These are phyloP conservation scores for Diaporthe sp. DNA, from an alignment of 2,329 filamentous ascomycete species.

Conservation along the genomic window DNA sequence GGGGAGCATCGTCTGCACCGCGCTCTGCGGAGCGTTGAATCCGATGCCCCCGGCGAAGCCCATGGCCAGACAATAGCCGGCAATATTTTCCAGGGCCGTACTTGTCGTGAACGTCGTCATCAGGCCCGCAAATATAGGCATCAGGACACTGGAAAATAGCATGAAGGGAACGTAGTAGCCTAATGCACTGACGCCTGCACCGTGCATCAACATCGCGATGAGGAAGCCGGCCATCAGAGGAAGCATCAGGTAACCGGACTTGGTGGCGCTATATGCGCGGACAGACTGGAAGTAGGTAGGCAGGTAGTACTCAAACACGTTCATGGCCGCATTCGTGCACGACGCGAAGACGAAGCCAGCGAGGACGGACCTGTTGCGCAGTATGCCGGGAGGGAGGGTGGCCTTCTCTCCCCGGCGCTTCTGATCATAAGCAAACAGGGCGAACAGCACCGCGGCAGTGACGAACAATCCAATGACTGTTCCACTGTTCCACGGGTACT, in stretches of 20 bases:
- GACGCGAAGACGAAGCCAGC: constrained; percentile 51
- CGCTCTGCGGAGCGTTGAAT: constrained; percentile 37
- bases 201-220: constrained; percentile 52
- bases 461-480: constrained; percentile 51
- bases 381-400: constrained; percentile 38
- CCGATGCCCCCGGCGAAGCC: constrained; percentile 34
- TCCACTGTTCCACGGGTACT: constrained; percentile 51
- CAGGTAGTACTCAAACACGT: constrained; percentile 50
- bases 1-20: constrained; percentile 36
- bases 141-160: constrained; percentile 24
- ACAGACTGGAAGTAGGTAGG: constrained; percentile 59
- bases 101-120: constrained; percentile 34
- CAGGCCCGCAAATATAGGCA: constrained; percentile 37
- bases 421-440: constrained; percentile 50
- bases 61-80: constrained; percentile 37
- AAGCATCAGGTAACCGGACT: constrained; percentile 52
- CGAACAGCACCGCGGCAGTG: constrained; percentile 41
- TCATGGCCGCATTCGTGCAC: constrained; percentile 41
- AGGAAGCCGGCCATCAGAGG: constrained; percentile 53
- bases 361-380: constrained; percentile 48
- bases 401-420: constrained; percentile 53
- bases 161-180: constrained; percentile 40
- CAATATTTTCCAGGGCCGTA: not conserved
- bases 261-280: constrained; percentile 48
- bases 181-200: constrained; percentile 50